Evolutionary conservation across 148 eudicot genomes (phyloP).

Genomic region (Persicaria maculosa): DNA sequence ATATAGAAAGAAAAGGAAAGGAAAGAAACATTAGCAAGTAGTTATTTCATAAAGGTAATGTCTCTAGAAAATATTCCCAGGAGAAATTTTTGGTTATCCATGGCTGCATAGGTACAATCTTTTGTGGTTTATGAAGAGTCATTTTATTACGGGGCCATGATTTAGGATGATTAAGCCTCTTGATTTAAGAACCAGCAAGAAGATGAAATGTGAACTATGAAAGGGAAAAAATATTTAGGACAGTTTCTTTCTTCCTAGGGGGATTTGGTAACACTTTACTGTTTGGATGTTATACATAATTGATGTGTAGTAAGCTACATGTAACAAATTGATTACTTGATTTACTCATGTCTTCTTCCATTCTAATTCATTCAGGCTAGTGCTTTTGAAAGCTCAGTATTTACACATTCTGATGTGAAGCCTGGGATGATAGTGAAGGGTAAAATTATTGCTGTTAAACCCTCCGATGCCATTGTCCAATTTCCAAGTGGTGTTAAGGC

Average conservation of each 20-base stretch:
- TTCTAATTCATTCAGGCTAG: slow-evolving; percentile 49
- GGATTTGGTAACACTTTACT: neutral
- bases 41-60: neutral
- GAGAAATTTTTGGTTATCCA: neutral
- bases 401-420: slow-evolving; percentile 95
- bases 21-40: neutral
- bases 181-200: neutral
- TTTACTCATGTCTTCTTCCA: neutral
- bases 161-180: neutral
- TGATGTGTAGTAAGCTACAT: neutral
- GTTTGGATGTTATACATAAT: neutral
- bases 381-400: slow-evolving; percentile 88
- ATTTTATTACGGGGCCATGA: neutral
- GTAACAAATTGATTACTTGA: neutral
- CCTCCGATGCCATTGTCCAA: slow-evolving; percentile 69
- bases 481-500: slow-evolving; percentile 95
- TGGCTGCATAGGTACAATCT: neutral
- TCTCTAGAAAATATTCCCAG: neutral
- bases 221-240: neutral
- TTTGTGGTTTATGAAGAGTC: neutral
- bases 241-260: neutral
- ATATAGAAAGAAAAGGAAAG: too few relatives aligned
- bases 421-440: slow-evolving; percentile 97
- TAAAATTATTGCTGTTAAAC: slow-evolving; percentile 59
- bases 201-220: neutral